phyloP scores from a whole-genome alignment of 306 rosid genomes.

The Cicer judaicum region DNA sequence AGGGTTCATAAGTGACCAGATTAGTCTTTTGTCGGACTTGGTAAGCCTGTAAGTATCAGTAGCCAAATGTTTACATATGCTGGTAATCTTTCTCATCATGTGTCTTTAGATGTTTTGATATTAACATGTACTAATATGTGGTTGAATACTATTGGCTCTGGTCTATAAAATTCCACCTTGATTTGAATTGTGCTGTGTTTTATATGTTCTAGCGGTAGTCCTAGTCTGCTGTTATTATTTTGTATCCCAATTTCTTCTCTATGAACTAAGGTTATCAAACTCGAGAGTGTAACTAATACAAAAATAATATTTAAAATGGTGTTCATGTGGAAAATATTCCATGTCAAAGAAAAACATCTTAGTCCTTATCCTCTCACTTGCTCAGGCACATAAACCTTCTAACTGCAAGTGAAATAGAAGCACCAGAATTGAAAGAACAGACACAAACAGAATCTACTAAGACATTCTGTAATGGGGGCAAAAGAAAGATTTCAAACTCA shows the following conservation, averaged over 20 bases:
- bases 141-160: conserved; percentile 7
- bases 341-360: not conserved
- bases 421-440: not conserved
- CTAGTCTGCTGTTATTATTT: not conserved
- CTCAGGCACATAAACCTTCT: not conserved
- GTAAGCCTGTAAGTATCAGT: conserved; percentile 94
- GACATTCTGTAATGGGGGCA: conserved; percentile 3
- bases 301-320: conserved; percentile 5
- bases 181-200: conserved; percentile 30
- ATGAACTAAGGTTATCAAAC: conserved; percentile 11
- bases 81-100: conserved; percentile 38
- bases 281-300: not conserved
- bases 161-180: conserved; percentile 31
- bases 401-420: not conserved
- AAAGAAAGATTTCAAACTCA: not conserved
- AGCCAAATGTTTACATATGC: conserved; percentile 41
- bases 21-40: conserved; percentile 84
- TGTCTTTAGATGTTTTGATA: conserved; percentile 11
- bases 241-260: conserved; percentile 5
- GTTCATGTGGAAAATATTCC: conserved; percentile 19
- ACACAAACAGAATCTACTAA: not conserved
- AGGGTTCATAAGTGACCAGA: conserved; percentile 81
- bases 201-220: conserved; percentile 12
- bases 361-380: not conserved
- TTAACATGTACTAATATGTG: conserved; percentile 14